phyloP scores from a whole-genome alignment of 2,329 filamentous ascomycete genomes.

The Neofusicoccum laricinum region DNA sequence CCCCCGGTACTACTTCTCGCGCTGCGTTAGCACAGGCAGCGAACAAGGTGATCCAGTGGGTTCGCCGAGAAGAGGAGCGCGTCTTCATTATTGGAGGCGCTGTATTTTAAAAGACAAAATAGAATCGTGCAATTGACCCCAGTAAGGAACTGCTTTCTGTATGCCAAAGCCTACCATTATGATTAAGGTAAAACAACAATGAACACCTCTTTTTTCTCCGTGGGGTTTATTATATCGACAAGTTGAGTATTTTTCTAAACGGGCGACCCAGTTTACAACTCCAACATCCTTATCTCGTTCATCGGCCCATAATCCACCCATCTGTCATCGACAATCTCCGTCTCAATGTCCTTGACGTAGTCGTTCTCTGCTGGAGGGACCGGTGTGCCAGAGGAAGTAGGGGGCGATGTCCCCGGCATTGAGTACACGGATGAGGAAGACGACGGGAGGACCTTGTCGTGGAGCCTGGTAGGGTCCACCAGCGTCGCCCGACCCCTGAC shows the following conservation, averaged over 20 bases:
- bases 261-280: background rate
- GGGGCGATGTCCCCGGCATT: background rate
- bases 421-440: background rate
- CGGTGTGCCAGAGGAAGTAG: background rate
- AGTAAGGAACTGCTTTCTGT: too few relatives aligned
- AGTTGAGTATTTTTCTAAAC: background rate
- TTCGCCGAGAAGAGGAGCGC: slow-evolving; percentile 84
- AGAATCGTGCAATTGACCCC: background rate
- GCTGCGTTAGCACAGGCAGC: slow-evolving; percentile 76
- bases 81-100: slow-evolving; percentile 98
- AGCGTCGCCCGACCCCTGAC: background rate
- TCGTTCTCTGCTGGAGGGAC: background rate
- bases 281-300: background rate
- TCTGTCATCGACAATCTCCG: background rate
- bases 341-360: slow-evolving; percentile 4
- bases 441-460: background rate
- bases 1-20: slow-evolving; percentile 64
- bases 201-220: background rate
- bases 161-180: too few relatives aligned
- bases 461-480: background rate
- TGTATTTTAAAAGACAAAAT: slow-evolving; percentile 51
- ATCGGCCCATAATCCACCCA: background rate
- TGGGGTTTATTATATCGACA: background rate
- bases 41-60: slow-evolving; percentile 88
- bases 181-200: background rate